phyloP scores from a whole-genome alignment of 2,329 filamentous ascomycete species.

The Capronia americana region DNA sequence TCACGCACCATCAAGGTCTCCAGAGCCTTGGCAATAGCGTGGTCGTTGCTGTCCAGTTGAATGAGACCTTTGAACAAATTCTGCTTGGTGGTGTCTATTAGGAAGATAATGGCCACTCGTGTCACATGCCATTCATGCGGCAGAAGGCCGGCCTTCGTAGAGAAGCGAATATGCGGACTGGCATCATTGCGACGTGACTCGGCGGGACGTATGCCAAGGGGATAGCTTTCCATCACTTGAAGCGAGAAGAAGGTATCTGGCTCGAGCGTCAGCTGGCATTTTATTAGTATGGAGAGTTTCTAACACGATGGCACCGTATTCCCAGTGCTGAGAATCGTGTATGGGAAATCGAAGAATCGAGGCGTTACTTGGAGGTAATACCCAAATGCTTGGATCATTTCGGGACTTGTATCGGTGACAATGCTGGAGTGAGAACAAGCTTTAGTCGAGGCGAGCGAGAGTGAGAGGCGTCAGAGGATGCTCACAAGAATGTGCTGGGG shows the following conservation, averaged over 20 bases:
- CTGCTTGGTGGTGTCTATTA: not conserved
- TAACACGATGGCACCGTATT: not conserved
- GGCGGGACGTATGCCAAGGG: not conserved
- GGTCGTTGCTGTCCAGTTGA: not conserved
- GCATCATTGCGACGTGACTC: conserved; percentile 1
- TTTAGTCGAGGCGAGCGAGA: not conserved
- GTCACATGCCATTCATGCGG: conserved; percentile 4
- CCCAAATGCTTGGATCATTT: not conserved
- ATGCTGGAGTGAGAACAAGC: not conserved
- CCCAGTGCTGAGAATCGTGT: not conserved
- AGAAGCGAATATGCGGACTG: not conserved
- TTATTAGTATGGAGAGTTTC: not conserved
- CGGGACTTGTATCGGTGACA: not conserved
- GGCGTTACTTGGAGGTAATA: not conserved
- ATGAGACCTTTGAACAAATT: not conserved
- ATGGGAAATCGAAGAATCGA: conserved; percentile 4
- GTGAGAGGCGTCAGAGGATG: not conserved
- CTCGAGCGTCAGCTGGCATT: not conserved
- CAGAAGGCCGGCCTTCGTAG: not conserved
- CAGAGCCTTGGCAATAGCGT: not conserved
- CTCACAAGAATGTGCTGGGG: not conserved
- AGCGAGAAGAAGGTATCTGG: conserved; percentile 4
- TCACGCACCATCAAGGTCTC: conserved; percentile 2
- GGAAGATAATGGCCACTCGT: not conserved
- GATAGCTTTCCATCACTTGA: conserved; percentile 1